Evolutionary conservation across 208 protist genomes (phyloP), one percentile per base, ranked within the genome.

Genomic region (Crithidia sp.): DNA sequence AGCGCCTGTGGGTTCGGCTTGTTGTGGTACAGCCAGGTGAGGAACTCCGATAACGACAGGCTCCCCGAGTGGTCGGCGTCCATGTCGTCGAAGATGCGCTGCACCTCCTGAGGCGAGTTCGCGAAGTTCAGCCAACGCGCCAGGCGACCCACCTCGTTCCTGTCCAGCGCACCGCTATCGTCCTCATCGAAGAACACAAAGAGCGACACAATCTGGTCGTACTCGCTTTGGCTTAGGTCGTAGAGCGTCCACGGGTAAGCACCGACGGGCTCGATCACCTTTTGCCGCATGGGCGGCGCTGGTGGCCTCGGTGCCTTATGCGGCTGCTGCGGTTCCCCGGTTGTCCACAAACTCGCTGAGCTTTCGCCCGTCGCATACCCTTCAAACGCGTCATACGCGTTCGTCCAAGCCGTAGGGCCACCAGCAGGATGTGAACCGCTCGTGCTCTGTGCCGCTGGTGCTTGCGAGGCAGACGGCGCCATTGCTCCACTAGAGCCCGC

Each of bases 141-240:
- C n/a, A 96, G 82, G 7, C 85, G 83, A 7, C 61, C 67, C 16
- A 93, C 79, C 81, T 94, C 87, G 4, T 67, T 66, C 36, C 71
- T 66, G 69, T 91, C 71, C 17, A 96, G 71, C 40, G 63, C 41
- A 28, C 91, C 91, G 63, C 82, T 89, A 0, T 93, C 87, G 63
- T 93, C 84, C 14, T 81, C 68, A 58, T 94, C 91, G 77, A 94
- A 96, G 74, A 91, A 92, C 10, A 93, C 76, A 78, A 96, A 94
- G n/a, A 94, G 58, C 13, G 87, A 86, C 17, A 94, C 83, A 41
- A 94, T 92, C 43, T 92, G 81, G 59, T 96, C 89, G 71, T 94
- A 96, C 81, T 96, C 91, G 2, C 83, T 70, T 63, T 92, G 91
- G n/a, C 67, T 61, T 10, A 94, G 62, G n/a, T 76, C 78, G 69